phyloP scores from a whole-genome alignment of 2,329 filamentous ascomycete genomes.

The Pseudogymnoascus sp. region DNA sequence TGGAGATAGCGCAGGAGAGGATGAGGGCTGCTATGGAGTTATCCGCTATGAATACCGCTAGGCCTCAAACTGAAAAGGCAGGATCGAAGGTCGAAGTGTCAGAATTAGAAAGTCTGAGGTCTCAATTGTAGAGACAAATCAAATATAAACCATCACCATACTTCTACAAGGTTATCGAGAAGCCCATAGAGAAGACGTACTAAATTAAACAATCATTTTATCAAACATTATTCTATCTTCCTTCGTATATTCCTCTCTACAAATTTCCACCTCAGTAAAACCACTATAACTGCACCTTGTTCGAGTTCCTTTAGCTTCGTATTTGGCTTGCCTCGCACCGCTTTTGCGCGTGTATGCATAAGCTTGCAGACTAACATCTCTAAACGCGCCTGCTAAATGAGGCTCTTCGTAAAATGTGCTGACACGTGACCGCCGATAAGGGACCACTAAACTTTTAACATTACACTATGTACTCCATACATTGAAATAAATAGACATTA shows the following conservation, averaged over 20 bases:
- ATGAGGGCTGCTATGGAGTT: not conserved
- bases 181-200: not conserved
- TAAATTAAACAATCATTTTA: not conserved
- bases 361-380: too few relatives aligned
- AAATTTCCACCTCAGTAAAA: not conserved
- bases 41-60: not conserved
- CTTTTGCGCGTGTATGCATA: too few relatives aligned
- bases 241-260: not conserved
- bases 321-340: too few relatives aligned
- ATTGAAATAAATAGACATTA: too few relatives aligned
- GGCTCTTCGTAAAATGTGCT: too few relatives aligned
- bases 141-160: not conserved
- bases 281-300: not conserved
- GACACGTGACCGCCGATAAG: too few relatives aligned
- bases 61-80: not conserved
- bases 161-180: not conserved
- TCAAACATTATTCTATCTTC: not conserved
- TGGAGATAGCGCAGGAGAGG: not conserved
- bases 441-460: too few relatives aligned
- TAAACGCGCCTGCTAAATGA: too few relatives aligned
- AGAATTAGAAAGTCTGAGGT: not conserved
- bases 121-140: not conserved
- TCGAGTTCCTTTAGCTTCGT: too few relatives aligned
- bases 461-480: too few relatives aligned
- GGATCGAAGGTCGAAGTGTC: not conserved